Percentiles rank a stretch among this genome's conserved stretches.
phyloP scores from a whole-genome alignment of 179 eudicot species.

The Vitellaria paradoxa region DNA sequence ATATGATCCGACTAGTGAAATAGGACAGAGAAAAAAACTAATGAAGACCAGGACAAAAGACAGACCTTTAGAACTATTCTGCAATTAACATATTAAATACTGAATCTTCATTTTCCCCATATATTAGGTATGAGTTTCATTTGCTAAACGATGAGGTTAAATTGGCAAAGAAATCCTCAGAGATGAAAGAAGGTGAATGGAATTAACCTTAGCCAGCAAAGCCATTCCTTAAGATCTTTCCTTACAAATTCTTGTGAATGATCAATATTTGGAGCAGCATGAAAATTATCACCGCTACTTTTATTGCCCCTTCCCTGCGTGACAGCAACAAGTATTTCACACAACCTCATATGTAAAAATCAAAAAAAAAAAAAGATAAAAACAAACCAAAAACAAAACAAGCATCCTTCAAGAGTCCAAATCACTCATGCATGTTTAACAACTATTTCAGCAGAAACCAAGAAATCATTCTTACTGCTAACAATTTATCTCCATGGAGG shows the following conservation, averaged over 20 bases:
- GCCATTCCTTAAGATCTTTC: slow-evolving; percentile 84
- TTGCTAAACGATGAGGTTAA: not conserved
- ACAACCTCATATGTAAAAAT: not conserved
- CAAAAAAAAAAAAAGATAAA: not conserved
- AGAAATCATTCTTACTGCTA: not conserved
- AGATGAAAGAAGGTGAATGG: slow-evolving; percentile 9
- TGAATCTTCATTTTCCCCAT: not conserved
- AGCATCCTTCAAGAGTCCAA: slow-evolving; percentile 2
- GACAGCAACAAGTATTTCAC: slow-evolving; percentile 13
- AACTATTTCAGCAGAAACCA: not conserved
- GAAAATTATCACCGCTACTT: slow-evolving; percentile 97
- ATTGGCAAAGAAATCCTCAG: not conserved
- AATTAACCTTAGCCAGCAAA: slow-evolving; percentile 84
- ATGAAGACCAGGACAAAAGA: not conserved
- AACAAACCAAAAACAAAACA: not conserved
- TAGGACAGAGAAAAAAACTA: not conserved
- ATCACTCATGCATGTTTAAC: not conserved
- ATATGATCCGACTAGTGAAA: not conserved
- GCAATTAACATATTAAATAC: not conserved
- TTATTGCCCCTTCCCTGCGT: slow-evolving; percentile 95
- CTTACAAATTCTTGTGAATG: slow-evolving; percentile 99
- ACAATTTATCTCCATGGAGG: not conserved
- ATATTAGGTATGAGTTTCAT: not conserved
- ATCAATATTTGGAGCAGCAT: slow-evolving; percentile 99
- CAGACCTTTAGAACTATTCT: not conserved